Percentiles rank a stretch among this genome's conserved stretches.
Conservation (phyloP, 179 eudicot genomes). For the Drosera spatulata region DNA sequence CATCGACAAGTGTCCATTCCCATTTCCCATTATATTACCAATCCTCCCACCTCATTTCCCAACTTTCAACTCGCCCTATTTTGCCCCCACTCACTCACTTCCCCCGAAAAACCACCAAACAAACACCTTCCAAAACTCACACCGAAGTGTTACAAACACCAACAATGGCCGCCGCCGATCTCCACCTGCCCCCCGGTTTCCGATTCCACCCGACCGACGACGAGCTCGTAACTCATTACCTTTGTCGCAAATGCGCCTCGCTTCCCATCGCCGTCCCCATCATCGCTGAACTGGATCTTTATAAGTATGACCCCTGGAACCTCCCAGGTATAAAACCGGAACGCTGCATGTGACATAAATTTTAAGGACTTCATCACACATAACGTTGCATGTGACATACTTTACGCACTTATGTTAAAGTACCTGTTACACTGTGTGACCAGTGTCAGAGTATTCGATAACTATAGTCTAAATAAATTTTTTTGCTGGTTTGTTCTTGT, state of each 20-base stretch:
- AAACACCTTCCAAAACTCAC: background rate
- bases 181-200: slow-evolving; percentile 23
- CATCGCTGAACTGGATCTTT: slow-evolving; percentile 32
- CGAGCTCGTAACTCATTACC: slow-evolving; percentile 6
- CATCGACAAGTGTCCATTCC: slow-evolving; percentile 22
- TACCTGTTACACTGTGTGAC: background rate
- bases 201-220: slow-evolving; percentile 11
- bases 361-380: too few relatives aligned
- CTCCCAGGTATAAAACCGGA: slow-evolving; percentile 10
- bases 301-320: slow-evolving; percentile 39
- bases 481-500: background rate
- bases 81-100: too few relatives aligned
- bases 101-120: too few relatives aligned
- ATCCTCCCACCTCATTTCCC: background rate
- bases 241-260: slow-evolving; percentile 8
- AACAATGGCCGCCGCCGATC: slow-evolving; percentile 25
- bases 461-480: background rate
- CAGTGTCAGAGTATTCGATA: too few relatives aligned
- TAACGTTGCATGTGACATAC: background rate
- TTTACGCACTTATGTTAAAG: background rate
- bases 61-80: background rate
- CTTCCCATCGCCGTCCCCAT: slow-evolving; percentile 10
- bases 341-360: too few relatives aligned
- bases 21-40: background rate
- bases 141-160: background rate